Base-by-base conservation (phyloP, 2,329 filamentous ascomycete species). In the Trichophyton rubrum region DNA sequence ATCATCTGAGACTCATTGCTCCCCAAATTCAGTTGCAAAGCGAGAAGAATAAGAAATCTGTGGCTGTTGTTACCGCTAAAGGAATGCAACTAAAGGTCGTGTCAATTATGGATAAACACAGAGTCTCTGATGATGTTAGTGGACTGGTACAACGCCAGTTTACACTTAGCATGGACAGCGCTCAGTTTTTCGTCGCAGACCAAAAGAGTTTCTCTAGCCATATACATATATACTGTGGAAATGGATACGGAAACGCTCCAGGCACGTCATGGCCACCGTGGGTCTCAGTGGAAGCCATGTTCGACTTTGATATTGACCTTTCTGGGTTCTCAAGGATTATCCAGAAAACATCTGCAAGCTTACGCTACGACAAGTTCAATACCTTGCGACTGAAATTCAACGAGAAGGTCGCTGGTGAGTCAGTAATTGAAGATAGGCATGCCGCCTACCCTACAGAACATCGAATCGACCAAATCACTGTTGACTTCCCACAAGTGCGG, bases 261-360 rank as follows among this genome's bases (percentile, higher is more conserved):
- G 90, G 90, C 8, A 89, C 90, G 2, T 85, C 89, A 15, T 99
- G 95, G 93, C 93, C 93, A 9, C 93, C 93, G 0, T 99, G 93
- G 93, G 89, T 97, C 55, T 93, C 93, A 0, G 87, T 99, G 77
- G 93, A 99, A 74, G 89, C 96, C 67, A 96, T 99, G 87, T 96
- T 96, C 68, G 91, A 97, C 73, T 99, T 96, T 73, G 80, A 92
- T 65, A 82, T 88, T 4, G 91, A 95, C 72, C 92, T 93, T 0
- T 96, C 96, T 69, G 93, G 95, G n/a, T 99, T 99, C 79, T 92
- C 92, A 71, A 85, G 93, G 62, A 91, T 99, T 33, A 91, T 99
- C 9, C 90, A 97, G 72, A 92, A 95, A 72, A 99, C 93, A 0
- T 99, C 92, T 3, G 93, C 92, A 22, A 91, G 87, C 77, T 79